Conservation (phyloP, 2,329 filamentous ascomycete genomes). For the Ascocoryne sarcoides region DNA sequence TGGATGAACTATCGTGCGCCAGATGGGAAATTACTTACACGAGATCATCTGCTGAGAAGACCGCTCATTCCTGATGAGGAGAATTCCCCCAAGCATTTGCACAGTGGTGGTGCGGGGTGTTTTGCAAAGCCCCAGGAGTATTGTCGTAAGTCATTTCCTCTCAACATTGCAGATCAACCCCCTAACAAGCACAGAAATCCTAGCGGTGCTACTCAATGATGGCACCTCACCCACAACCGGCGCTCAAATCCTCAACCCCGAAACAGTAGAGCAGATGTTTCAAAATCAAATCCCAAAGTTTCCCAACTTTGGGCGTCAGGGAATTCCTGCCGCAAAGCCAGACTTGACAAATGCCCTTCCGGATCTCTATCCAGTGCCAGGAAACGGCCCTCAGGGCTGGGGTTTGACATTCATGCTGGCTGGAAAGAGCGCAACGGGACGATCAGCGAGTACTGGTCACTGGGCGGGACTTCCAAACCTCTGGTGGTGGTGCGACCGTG, state of each 20-base stretch:
- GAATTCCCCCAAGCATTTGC: conserved; percentile 31
- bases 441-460: conserved; percentile 39
- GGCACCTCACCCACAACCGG: conserved; percentile 51
- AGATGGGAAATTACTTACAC: conserved; percentile 29
- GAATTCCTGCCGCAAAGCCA: conserved; percentile 38
- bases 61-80: conserved; percentile 6
- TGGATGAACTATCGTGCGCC: conserved; percentile 43
- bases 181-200: conserved; percentile 34
- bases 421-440: conserved; percentile 38
- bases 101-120: conserved; percentile 53
- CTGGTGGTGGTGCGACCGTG: conserved; percentile 55
- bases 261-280: conserved; percentile 55
- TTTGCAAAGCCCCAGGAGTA: conserved; percentile 54
- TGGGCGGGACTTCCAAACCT: conserved; percentile 54
- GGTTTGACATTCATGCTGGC: conserved; percentile 50
- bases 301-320: conserved; percentile 9
- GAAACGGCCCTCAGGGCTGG: conserved; percentile 49
- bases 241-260: conserved; percentile 41
- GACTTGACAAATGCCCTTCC: conserved; percentile 38
- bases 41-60: conserved; percentile 7
- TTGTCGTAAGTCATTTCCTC: conserved; percentile 5
- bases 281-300: conserved; percentile 46
- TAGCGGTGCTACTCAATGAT: conserved; percentile 54
- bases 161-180: not conserved
- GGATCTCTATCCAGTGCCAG: conserved; percentile 39